These are phyloP conservation scores for Aspergillus carlsbadensis DNA, from an alignment of 495 filamentous ascomycete genomes.

Conservation along the genomic window DNA sequence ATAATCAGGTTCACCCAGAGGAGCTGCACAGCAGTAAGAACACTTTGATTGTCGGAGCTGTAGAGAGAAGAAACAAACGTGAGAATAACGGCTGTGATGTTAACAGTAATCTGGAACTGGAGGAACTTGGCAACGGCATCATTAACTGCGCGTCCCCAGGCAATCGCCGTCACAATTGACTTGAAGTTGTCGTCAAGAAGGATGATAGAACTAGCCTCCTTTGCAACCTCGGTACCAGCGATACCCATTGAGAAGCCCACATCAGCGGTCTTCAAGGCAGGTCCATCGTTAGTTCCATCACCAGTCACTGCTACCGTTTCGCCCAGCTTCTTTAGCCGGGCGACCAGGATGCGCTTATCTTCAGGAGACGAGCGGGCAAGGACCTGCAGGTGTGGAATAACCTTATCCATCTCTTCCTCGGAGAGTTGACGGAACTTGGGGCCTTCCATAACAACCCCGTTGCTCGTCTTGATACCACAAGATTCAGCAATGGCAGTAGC, in stretches of 20 bases:
- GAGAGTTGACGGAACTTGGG: slow-evolving; percentile 77
- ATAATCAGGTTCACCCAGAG: slow-evolving; percentile 94
- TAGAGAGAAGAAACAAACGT: slow-evolving; percentile 84
- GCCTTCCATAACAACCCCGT: slow-evolving; percentile 78
- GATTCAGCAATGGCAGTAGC: slow-evolving; percentile 79
- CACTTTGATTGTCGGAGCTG: slow-evolving; percentile 61
- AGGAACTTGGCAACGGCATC: slow-evolving; percentile 89
- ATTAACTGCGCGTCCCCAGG: slow-evolving; percentile 89
- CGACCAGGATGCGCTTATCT: slow-evolving; percentile 80
- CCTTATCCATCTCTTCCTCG: slow-evolving; percentile 65
- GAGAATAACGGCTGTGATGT: slow-evolving; percentile 79
- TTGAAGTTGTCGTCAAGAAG: slow-evolving; percentile 89
- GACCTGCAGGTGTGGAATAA: slow-evolving; percentile 76
- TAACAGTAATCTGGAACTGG: slow-evolving; percentile 91
- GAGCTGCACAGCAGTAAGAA: slow-evolving; percentile 82
- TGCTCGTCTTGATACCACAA: slow-evolving; percentile 77
- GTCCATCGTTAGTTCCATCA: slow-evolving; percentile 88
- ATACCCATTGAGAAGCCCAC: slow-evolving; percentile 95
- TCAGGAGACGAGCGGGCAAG: slow-evolving; percentile 85
- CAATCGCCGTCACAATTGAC: slow-evolving; percentile 84
- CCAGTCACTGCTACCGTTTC: slow-evolving; percentile 87
- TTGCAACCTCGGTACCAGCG: slow-evolving; percentile 87
- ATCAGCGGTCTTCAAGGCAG: slow-evolving; percentile 80
- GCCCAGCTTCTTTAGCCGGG: slow-evolving; percentile 67
- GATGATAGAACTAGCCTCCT: slow-evolving; percentile 89